Evolutionary conservation across 441 rosid genomes (phyloP), one percentile per base, ranked within the genome.

Genomic region (Erodium texanum): DNA sequence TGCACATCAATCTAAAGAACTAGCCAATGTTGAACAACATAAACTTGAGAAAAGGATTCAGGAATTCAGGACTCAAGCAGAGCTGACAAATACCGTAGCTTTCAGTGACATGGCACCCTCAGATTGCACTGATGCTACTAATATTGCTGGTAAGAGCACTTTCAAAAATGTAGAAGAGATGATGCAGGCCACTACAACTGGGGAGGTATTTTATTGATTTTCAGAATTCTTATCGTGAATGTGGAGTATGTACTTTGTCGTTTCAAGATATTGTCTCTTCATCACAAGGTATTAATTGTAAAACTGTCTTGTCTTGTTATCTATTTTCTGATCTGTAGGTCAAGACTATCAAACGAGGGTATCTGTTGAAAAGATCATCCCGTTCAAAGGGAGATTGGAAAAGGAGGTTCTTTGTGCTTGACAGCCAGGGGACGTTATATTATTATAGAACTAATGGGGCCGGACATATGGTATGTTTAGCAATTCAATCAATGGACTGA

Each of bases 1-100:
- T 85, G 92, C 93, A 29, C 96, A 92, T 68, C 96, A 88, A 75
- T 82, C 98, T 61, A 92, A 92, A 80, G 98, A 88, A 82, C 78
- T 79, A 77, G 87, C 93, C 18, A 83, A 75, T 73, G 74, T 78
- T 70, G 98, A 89, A 68, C 92, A 89, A 79, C 89, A 92, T 77
- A 84, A 85, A 73, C 88, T 89, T 74, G 96, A 86, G 66, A 87
- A 85, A 78, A 82, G 98, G 75, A 92, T 92, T 82, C 98, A 92
- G 76, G 98, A 89, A 77, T 92, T 85, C 80, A 85, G 95, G 81
- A 87, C 96, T 62, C 95, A 83, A 78, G 76, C 92, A 74, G 98
- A 92, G 79, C 52, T 86, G 79, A 88, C 85, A 52, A 83, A 75
- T 69, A 74, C 81, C 56, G 84, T 63, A 64, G 85, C 82, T 73